Percentiles rank a stretch among this genome's conserved stretches.
Evolutionary conservation across 768 basidiomycete species (phyloP).

Genomic region (Lactifluus piperatus): DNA sequence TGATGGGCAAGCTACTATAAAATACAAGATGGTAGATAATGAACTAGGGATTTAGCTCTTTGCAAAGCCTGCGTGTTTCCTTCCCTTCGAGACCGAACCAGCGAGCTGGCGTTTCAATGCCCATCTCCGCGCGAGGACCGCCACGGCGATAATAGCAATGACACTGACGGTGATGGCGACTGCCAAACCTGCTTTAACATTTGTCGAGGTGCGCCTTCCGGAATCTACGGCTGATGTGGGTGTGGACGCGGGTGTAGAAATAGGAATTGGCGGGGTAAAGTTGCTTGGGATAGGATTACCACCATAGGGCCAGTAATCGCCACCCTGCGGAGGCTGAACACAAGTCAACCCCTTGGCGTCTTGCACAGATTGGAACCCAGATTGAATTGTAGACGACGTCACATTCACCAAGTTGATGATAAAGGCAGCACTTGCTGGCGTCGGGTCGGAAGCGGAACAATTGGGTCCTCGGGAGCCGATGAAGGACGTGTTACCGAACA

Average conservation of each 20-base stretch:
- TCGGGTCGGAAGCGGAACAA: slow-evolving; percentile 41
- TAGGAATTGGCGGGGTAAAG: slow-evolving; percentile 21
- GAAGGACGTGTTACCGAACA: slow-evolving; percentile 66
- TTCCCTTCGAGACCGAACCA: neutral
- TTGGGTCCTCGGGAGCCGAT: slow-evolving; percentile 61
- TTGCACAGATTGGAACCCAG: slow-evolving; percentile 41
- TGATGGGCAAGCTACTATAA: neutral
- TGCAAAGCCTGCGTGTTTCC: neutral
- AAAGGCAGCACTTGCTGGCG: slow-evolving; percentile 51
- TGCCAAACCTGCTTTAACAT: slow-evolving; percentile 38
- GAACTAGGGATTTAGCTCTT: neutral
- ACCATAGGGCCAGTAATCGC: slow-evolving; percentile 67
- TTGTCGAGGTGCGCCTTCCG: slow-evolving; percentile 24
- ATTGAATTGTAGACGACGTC: slow-evolving; percentile 37
- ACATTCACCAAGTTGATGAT: slow-evolving; percentile 43
- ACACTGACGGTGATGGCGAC: slow-evolving; percentile 44
- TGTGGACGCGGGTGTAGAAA: slow-evolving; percentile 8
- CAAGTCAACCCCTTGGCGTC: slow-evolving; percentile 57
- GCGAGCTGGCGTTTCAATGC: slow-evolving; percentile 24
- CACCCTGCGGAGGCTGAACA: slow-evolving; percentile 55
- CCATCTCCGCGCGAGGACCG: slow-evolving; percentile 45
- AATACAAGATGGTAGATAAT: neutral
- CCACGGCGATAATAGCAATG: slow-evolving; percentile 30
- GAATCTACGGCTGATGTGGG: slow-evolving; percentile 13
- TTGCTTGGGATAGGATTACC: slow-evolving; percentile 33